Percentiles rank a stretch among this genome's conserved stretches.
Evolutionary conservation across 2,329 filamentous ascomycete species (phyloP).

Genomic region (Sclerotinia nivalis): DNA sequence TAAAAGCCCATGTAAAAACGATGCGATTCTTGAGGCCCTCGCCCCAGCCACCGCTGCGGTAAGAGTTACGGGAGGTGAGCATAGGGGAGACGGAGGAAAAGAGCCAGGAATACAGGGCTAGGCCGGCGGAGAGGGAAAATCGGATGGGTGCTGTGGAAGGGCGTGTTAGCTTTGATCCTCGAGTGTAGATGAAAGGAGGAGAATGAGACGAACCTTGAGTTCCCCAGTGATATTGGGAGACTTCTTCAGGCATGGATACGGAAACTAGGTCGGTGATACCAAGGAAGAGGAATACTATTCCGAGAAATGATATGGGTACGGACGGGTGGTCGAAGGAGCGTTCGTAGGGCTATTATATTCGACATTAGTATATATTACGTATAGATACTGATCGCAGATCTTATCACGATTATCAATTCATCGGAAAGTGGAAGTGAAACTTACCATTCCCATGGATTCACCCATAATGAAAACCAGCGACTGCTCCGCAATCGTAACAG

Average conservation of each 20-base stretch:
- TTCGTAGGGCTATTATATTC: conserved; percentile 56
- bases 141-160: conserved; percentile 57
- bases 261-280: conserved; percentile 66
- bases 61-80: conserved; percentile 45
- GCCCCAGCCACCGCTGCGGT: conserved; percentile 50
- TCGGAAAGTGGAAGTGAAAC: conserved; percentile 30
- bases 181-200: conserved; percentile 45
- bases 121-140: conserved; percentile 59
- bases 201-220: conserved; percentile 60
- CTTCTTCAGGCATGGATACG: conserved; percentile 67
- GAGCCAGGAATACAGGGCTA: conserved; percentile 65
- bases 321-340: conserved; percentile 67
- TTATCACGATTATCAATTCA: background rate
- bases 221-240: conserved; percentile 63
- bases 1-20: conserved; percentile 80
- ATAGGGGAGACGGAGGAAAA: conserved; percentile 56
- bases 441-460: conserved; percentile 79
- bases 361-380: conserved; percentile 17
- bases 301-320: conserved; percentile 72
- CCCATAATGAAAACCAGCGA: conserved; percentile 78
- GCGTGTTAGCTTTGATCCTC: conserved; percentile 11
- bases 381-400: background rate
- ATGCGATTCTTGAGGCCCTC: conserved; percentile 80
- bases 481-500: conserved; percentile 72
- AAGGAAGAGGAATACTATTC: conserved; percentile 62